Evolutionary conservation across 495 filamentous ascomycete species (phyloP).

Genomic region (Hyaloscypha hepaticicola): DNA sequence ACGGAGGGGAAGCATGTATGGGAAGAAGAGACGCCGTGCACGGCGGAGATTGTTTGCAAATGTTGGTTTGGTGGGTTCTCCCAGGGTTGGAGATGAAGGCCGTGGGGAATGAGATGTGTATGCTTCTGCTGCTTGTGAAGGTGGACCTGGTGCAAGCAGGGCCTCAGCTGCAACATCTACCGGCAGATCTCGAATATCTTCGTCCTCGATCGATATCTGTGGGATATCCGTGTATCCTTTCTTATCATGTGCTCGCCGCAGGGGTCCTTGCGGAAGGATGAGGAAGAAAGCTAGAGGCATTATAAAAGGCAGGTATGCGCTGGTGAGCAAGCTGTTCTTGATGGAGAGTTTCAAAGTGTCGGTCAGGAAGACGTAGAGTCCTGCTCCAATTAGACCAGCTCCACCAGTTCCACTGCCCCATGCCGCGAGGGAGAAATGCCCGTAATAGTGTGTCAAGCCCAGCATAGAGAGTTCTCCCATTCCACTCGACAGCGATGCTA

Average conservation of each 20-base stretch:
- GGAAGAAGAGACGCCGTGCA: conserved; percentile 45
- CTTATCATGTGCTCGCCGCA: conserved; percentile 38
- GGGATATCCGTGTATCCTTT: conserved; percentile 44
- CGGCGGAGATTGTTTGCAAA: conserved; percentile 50
- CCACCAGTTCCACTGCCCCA: conserved; percentile 95
- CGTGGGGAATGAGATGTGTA: conserved; percentile 25
- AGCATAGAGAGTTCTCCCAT: conserved; percentile 88
- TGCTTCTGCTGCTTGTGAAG: conserved; percentile 21
- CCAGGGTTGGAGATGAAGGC: conserved; percentile 18
- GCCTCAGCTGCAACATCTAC: conserved; percentile 21
- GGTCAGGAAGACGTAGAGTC: conserved; percentile 81
- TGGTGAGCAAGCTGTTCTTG: conserved; percentile 66
- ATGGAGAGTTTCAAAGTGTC: conserved; percentile 73
- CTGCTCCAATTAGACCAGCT: conserved; percentile 83
- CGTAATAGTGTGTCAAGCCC: conserved; percentile 90
- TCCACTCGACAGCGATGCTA: conserved; percentile 82
- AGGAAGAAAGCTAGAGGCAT: conserved; percentile 87
- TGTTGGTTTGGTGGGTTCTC: not conserved
- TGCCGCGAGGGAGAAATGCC: conserved; percentile 81
- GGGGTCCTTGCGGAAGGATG: conserved; percentile 64
- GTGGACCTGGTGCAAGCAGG: conserved; percentile 21
- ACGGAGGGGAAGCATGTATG: conserved; percentile 77
- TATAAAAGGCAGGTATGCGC: conserved; percentile 72
- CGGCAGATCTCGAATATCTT: conserved; percentile 17
- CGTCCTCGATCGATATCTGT: conserved; percentile 21